phyloP scores from a whole-genome alignment of 176 grass and related monocot species.

The Lolium multiflorum region DNA sequence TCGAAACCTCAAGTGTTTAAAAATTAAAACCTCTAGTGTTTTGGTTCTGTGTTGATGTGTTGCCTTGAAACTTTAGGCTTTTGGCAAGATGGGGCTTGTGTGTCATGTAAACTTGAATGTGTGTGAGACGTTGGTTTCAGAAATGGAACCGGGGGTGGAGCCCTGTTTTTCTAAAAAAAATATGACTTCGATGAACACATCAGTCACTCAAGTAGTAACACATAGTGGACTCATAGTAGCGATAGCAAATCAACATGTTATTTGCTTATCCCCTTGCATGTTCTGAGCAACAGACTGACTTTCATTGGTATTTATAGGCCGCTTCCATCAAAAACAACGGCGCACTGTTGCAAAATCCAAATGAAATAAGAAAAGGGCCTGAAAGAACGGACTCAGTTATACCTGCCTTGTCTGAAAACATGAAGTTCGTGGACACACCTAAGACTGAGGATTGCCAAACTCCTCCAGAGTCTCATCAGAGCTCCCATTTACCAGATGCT shows the following conservation, averaged over 20 bases:
- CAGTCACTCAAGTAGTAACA: neutral
- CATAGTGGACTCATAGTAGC: neutral
- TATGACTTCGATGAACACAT: too few species aligned
- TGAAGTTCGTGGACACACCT: constrained; percentile 10
- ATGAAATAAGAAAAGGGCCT: constrained; percentile 35
- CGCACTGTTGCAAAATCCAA: constrained; percentile 43
- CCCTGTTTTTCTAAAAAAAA: too few species aligned
- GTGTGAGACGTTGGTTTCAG: too few species aligned
- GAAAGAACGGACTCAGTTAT: constrained; percentile 2
- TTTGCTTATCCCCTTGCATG: neutral
- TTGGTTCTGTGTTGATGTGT: too few species aligned
- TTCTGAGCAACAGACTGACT: constrained; percentile 29
- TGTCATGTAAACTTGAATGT: too few species aligned
- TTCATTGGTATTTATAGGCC: constrained; percentile 40
- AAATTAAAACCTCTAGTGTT: too few species aligned
- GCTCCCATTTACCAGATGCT: constrained; percentile 44
- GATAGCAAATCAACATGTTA: neutral
- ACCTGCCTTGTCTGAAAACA: constrained; percentile 28
- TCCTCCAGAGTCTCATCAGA: constrained; percentile 43
- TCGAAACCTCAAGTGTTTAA: too few species aligned
- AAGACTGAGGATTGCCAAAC: constrained; percentile 39
- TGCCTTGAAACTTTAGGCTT: too few species aligned
- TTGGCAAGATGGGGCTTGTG: too few species aligned
- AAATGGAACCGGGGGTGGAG: too few species aligned
- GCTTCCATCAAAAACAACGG: constrained; percentile 19